Evolutionary conservation across 164 flowering plant genomes (phyloP), one percentile per base, ranked within the genome.

Genomic region (Magnolia sinica): DNA sequence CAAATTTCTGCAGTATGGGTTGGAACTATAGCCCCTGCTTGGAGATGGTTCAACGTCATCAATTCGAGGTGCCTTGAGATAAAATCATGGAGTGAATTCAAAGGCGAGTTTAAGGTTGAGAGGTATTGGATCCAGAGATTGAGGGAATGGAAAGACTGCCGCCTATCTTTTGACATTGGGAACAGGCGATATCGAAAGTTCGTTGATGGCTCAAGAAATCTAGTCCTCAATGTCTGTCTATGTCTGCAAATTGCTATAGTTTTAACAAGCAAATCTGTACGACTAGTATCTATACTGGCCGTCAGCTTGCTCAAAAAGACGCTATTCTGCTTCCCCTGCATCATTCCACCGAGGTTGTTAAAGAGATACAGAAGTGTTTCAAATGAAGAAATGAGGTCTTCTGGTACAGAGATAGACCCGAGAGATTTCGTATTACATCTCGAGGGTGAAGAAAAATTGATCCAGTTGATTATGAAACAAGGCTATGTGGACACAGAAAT

Each of bases 381-480:
- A 2, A 22, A 14, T 11, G 68, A 29, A 2, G 31, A 29, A 2
- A 3, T 11, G 14, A 19, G 16, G 24, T 9, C 20, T 5, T 68
- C 84, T 85, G 3, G 80, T 84, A 72, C 77, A 76, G 31, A 88
- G 74, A 29, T 19, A 31, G 19, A 29, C 49, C 50, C 37, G 50
- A 13, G 71, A 6, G 50, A 29, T 37, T 68, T 68, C 74, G 89
- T 87, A 63, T 68, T 91, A 79, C 82, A 86, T 82, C 96, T 91
- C 65, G 91, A 89, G 69, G 90, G 90, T 18, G 92, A 90, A 79
- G 86, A 84, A 52, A 81, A 71, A 37, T 79, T 88, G 76, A 84
- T 88, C 55, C 78, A 85, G 18, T 1, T 83, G 81, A 86, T 88
- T 81, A 80, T 78, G 77, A 79, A 61, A 69, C 73, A 71, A 14